phyloP scores from a whole-genome alignment of 2,329 filamentous ascomycete species.

The Talaromyces atroroseus region DNA sequence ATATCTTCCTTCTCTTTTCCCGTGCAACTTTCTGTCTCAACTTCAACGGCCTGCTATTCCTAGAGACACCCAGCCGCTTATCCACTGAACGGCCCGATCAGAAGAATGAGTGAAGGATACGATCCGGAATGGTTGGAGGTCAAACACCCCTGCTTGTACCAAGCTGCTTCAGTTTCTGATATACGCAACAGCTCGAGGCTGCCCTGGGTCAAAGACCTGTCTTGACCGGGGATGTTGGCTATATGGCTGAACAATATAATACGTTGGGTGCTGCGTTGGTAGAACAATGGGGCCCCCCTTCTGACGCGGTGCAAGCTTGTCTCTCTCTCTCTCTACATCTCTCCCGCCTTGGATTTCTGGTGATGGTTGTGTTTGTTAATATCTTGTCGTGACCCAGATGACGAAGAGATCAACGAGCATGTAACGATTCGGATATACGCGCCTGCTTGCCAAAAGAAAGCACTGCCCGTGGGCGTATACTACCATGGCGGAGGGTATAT shows the following conservation, averaged over 20 bases:
- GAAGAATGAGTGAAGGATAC: not conserved
- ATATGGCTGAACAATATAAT: not conserved
- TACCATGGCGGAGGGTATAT: conserved; percentile 34
- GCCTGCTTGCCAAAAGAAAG: not conserved
- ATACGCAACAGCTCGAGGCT: not conserved
- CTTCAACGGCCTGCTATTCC: too few relatives aligned
- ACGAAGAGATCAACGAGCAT: not conserved
- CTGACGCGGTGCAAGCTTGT: not conserved
- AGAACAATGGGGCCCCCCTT: not conserved
- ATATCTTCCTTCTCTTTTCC: too few relatives aligned
- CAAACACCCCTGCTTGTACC: not conserved
- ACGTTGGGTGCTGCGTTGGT: not conserved
- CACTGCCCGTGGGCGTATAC: conserved; percentile 30
- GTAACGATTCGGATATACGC: not conserved
- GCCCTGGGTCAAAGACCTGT: not conserved
- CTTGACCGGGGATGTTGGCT: not conserved
- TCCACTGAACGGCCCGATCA: not conserved
- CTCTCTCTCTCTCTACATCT: not conserved
- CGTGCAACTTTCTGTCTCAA: too few relatives aligned
- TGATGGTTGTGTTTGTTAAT: not conserved
- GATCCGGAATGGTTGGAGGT: conserved; percentile 4
- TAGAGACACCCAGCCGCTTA: not conserved
- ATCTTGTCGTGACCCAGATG: not conserved
- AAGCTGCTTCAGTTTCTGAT: not conserved
- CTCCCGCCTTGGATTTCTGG: too few relatives aligned